A percentile compares a stretch with the other conserved stretches of the same genome.
These are phyloP conservation scores for Mucor saturninus DNA, from an alignment of 371 early-diverging fungal genomes.

Conservation along the genomic window DNA sequence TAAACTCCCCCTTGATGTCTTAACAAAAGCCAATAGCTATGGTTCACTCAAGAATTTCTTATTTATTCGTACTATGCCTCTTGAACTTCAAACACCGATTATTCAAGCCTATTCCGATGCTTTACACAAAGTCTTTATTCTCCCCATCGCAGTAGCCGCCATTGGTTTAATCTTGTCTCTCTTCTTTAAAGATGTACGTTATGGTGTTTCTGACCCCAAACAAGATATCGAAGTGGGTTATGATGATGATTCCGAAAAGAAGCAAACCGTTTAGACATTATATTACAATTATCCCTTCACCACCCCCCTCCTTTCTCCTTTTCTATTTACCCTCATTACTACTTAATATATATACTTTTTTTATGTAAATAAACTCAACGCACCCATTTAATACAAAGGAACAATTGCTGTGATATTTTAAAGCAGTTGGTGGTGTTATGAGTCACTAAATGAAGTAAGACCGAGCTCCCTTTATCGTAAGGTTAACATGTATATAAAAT, in stretches of 20 bases:
- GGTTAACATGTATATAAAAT: no score
- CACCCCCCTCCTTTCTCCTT: no score
- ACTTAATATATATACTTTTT: no score
- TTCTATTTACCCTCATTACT: no score
- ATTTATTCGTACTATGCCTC: constrained; percentile 39
- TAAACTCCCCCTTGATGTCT: constrained; percentile 22
- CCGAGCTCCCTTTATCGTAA: no score
- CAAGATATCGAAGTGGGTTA: constrained; percentile 13
- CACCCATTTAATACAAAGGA: no score
- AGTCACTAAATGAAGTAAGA: no score
- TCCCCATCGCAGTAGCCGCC: constrained; percentile 61
- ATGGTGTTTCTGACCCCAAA: constrained; percentile 20
- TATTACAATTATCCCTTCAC: no score
- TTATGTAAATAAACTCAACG: no score
- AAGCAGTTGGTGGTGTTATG: no score
- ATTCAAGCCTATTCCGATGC: constrained; percentile 64
- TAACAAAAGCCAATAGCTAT: constrained; percentile 29
- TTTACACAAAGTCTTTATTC: constrained; percentile 61
- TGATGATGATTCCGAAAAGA: constrained; percentile 1
- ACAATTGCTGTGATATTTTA: no score
- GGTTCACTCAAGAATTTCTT: constrained; percentile 45
- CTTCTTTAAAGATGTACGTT: constrained; percentile 45
- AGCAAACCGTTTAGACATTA: not conserved
- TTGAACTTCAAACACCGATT: constrained; percentile 41
- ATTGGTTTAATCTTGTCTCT: constrained; percentile 56